Evolutionary conservation across 2,329 filamentous ascomycete species (phyloP).

Genomic region (Fusarium metavorans): DNA sequence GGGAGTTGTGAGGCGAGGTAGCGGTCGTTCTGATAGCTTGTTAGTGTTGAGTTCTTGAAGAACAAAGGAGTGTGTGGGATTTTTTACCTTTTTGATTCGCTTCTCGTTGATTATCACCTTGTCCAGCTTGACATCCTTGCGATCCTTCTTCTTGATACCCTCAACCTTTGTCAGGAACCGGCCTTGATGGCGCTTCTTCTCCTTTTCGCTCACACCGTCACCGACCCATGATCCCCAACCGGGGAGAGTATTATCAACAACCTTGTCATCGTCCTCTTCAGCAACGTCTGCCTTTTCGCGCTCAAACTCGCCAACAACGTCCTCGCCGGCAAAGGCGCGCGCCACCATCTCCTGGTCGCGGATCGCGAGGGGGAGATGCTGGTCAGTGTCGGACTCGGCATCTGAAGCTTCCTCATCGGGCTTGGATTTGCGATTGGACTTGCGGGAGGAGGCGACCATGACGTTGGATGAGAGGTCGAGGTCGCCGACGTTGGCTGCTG

Average conservation of each 20-base stretch:
- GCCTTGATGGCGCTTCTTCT: slow-evolving; percentile 72
- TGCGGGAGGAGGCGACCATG: slow-evolving; percentile 47
- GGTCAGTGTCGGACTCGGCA: slow-evolving; percentile 59
- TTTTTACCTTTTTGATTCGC: slow-evolving; percentile 81
- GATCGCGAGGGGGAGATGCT: slow-evolving; percentile 68
- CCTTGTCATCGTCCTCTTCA: slow-evolving; percentile 84
- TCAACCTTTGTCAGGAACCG: slow-evolving; percentile 75
- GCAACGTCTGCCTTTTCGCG: slow-evolving; percentile 80
- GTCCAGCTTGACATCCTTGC: slow-evolving; percentile 85
- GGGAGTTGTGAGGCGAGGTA: slow-evolving; percentile 88
- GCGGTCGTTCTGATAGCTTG: slow-evolving; percentile 74
- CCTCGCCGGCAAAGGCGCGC: slow-evolving; percentile 88
- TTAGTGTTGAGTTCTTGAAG: slow-evolving; percentile 2
- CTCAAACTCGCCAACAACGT: slow-evolving; percentile 84
- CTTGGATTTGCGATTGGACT: slow-evolving; percentile 46
- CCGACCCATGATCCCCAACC: slow-evolving; percentile 97
- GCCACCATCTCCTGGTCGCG: slow-evolving; percentile 78
- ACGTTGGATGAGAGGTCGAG: slow-evolving; percentile 56
- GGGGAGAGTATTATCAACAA: slow-evolving; percentile 85
- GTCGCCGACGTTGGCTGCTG: slow-evolving; percentile 48
- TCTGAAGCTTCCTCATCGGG: slow-evolving; percentile 48
- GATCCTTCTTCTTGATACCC: slow-evolving; percentile 80
- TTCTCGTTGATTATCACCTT: slow-evolving; percentile 95
- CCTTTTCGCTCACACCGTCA: slow-evolving; percentile 79
- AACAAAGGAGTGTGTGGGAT: background rate